Evolutionary conservation across 129 eudicot species (phyloP).

Genomic region (Deinandra increscens): DNA sequence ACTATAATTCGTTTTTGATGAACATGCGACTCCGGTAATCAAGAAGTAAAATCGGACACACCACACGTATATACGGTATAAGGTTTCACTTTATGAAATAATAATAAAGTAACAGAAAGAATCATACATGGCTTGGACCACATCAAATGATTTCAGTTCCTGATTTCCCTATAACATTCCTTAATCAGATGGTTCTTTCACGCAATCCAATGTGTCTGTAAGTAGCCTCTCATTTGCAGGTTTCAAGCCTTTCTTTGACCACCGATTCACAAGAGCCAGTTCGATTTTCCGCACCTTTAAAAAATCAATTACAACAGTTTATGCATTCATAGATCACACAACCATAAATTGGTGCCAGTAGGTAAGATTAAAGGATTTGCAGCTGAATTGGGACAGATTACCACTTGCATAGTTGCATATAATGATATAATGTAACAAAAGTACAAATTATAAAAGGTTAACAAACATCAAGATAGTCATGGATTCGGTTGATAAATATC

Average conservation of each 20-base stretch:
- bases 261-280: constrained; percentile 54
- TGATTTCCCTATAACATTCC: constrained; percentile 21
- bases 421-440: neutral
- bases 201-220: constrained; percentile 37
- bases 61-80: neutral
- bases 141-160: constrained; percentile 10
- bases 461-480: neutral
- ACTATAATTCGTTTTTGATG: no score
- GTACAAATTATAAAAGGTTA: neutral
- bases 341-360: neutral
- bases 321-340: constrained; percentile 1
- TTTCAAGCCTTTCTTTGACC: constrained; percentile 56
- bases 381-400: neutral
- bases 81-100: constrained; percentile 27
- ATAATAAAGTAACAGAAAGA: constrained; percentile 25
- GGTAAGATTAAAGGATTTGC: neutral
- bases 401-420: neutral
- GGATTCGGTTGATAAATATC: neutral
- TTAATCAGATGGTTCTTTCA: constrained; percentile 44
- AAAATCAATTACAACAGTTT: constrained; percentile 19
- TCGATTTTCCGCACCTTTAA: constrained; percentile 65
- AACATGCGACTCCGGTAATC: no score
- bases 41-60: neutral
- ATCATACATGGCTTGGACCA: constrained; percentile 18
- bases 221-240: constrained; percentile 47